These are phyloP conservation scores for Favolaschia claudopus DNA, from an alignment of 768 basidiomycete genomes.

Conservation along the genomic window DNA sequence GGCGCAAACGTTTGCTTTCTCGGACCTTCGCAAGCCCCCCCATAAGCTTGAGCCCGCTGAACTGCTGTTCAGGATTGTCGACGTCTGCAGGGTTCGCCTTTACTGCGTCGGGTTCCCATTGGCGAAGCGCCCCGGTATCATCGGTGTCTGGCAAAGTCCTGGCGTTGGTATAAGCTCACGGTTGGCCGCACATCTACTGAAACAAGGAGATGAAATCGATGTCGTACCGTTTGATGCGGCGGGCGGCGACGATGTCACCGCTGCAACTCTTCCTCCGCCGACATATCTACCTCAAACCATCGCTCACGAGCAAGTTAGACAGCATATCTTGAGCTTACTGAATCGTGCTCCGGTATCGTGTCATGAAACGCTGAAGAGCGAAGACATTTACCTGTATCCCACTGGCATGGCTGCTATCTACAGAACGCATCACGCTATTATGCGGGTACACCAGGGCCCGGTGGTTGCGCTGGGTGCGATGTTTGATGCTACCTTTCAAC, in stretches of 20 bases:
- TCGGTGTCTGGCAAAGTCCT: not conserved
- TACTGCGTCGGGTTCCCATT: not conserved
- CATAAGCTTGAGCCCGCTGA: not conserved
- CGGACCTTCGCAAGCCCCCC: no score
- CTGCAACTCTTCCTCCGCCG: not conserved
- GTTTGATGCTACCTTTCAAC: not conserved
- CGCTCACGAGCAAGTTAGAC: not conserved
- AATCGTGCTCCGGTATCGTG: not conserved
- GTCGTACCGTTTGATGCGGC: not conserved
- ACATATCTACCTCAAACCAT: not conserved
- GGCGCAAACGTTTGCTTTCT: no score
- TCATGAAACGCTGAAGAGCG: not conserved
- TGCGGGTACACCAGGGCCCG: not conserved
- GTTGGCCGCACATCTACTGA: not conserved
- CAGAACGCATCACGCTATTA: not conserved
- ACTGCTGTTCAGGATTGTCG: not conserved
- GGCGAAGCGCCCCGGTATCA: not conserved
- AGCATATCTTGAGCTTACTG: not conserved
- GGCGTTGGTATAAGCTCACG: not conserved
- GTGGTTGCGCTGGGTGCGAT: not conserved
- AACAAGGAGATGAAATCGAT: not conserved
- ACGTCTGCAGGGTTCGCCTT: not conserved
- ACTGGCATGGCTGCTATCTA: not conserved
- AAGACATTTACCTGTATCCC: not conserved
- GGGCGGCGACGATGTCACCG: no score